Evolutionary conservation across 106 monocot species (phyloP).

Genomic region (Hemerocallis citrina): DNA sequence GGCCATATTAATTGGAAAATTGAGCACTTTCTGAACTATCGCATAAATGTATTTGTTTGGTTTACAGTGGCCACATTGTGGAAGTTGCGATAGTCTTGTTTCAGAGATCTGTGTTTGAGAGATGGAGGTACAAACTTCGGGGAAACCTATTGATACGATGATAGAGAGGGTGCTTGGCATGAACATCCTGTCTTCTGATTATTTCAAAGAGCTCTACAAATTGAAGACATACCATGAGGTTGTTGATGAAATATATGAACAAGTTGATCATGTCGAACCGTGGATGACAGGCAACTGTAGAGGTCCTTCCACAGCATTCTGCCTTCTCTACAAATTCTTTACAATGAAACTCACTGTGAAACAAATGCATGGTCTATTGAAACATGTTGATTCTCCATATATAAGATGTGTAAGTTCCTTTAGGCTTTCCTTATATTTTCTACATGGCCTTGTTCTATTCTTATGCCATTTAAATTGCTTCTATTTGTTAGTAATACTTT

Average conservation of each 20-base stretch:
- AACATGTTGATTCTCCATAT: constrained; percentile 87
- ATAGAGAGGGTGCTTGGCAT: constrained; percentile 83
- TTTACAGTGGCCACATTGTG: too few relatives aligned
- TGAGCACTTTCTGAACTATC: too few relatives aligned
- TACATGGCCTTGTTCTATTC: too few relatives aligned
- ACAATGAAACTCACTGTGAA: constrained; percentile 94
- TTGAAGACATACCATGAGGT: constrained; percentile 92
- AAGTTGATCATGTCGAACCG: constrained; percentile 93
- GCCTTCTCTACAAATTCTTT: constrained; percentile 88
- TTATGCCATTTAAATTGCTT: too few relatives aligned
- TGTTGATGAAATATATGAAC: constrained; percentile 89
- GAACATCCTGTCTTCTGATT: constrained; percentile 92
- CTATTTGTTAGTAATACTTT: too few relatives aligned
- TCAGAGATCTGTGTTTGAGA: not conserved
- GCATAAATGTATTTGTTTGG: too few relatives aligned
- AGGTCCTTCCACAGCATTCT: constrained; percentile 89
- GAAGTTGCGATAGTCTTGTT: too few relatives aligned
- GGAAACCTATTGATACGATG: constrained; percentile 69
- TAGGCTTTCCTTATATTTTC: too few relatives aligned
- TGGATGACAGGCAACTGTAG: constrained; percentile 98
- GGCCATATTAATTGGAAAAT: too few relatives aligned
- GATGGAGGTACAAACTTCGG: constrained; percentile 82
- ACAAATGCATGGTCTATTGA: constrained; percentile 84
- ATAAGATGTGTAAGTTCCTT: constrained; percentile 83
- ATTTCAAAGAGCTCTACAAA: constrained; percentile 84